Percentiles rank a stretch among this genome's conserved stretches.
Conservation (phyloP, 1,284 basidiomycete genomes). For the Sporisorium exsertum region DNA sequence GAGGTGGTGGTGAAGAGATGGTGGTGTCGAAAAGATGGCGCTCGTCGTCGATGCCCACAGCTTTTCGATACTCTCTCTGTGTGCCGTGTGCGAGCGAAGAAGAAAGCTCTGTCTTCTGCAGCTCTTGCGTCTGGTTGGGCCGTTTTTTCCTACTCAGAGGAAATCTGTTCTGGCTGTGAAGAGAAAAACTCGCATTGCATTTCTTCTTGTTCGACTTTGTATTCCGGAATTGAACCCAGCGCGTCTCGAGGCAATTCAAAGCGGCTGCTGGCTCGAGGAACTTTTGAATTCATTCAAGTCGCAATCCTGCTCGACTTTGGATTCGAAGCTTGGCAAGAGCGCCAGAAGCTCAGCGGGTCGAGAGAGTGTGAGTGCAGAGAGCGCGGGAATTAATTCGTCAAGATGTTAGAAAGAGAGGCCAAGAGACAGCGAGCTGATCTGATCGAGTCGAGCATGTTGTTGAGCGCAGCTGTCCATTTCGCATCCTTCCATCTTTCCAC, state of each 20-base stretch:
- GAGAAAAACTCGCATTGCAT: constrained; percentile 5
- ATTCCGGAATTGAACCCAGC: not conserved
- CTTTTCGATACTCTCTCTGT: not conserved
- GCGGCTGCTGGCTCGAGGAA: not conserved
- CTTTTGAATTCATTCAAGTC: not conserved
- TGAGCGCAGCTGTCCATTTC: constrained; percentile 5
- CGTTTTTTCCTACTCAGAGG: not conserved
- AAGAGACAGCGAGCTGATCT: constrained; percentile 8
- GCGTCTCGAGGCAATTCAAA: not conserved
- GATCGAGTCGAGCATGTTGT: constrained; percentile 9
- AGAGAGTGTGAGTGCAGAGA: too few species aligned
- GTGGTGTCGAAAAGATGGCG: constrained; percentile 1
- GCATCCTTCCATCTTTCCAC: not conserved
- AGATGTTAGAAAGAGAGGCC: constrained; percentile 12
- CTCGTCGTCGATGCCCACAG: not conserved
- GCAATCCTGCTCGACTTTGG: not conserved
- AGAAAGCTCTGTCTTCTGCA: not conserved
- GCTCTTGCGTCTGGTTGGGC: not conserved
- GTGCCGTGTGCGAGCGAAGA: not conserved
- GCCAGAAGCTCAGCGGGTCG: not conserved
- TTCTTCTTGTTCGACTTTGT: constrained; percentile 6
- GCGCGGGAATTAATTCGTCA: not conserved
- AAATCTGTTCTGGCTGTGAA: not conserved
- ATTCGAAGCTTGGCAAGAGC: not conserved
- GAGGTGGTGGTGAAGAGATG: constrained; percentile 3